These are phyloP conservation scores for Exophiala viscosa DNA, from an alignment of 2,329 filamentous ascomycete species.

Conservation along the genomic window DNA sequence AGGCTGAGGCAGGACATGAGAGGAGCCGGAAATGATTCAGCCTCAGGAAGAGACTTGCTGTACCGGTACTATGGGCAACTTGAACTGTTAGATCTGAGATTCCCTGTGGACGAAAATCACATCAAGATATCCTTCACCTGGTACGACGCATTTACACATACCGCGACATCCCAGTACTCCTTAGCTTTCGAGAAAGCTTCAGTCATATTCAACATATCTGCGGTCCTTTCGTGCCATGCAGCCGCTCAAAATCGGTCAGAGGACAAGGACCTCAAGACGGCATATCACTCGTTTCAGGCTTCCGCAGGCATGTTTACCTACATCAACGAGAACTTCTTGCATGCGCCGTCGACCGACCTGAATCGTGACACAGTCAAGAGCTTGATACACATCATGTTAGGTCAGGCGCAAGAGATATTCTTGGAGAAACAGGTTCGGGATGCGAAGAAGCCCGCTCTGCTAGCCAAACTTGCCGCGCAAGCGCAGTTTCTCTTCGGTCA, in stretches of 20 bases:
- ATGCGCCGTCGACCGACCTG: slow-evolving; percentile 92
- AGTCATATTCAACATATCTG: slow-evolving; percentile 99
- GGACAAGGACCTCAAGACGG: slow-evolving; percentile 88
- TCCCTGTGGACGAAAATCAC: slow-evolving; percentile 96
- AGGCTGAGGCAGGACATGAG: slow-evolving; percentile 96
- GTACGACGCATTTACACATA: slow-evolving; percentile 99
- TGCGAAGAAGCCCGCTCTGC: slow-evolving; percentile 82
- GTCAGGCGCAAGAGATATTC: slow-evolving; percentile 95
- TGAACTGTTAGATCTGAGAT: slow-evolving; percentile 87
- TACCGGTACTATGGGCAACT: slow-evolving; percentile 98
- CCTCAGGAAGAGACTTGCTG: slow-evolving; percentile 83
- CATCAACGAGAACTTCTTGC: slow-evolving; percentile 98
- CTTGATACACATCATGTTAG: slow-evolving; percentile 85
- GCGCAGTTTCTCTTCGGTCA: slow-evolving; percentile 84
- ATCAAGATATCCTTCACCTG: slow-evolving; percentile 99
- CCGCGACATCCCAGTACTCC: slow-evolving; percentile 93
- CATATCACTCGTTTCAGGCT: slow-evolving; percentile 97
- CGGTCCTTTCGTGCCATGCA: slow-evolving; percentile 92
- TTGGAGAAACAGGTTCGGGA: slow-evolving; percentile 93
- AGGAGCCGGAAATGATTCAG: slow-evolving; percentile 93
- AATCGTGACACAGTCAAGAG: slow-evolving; percentile 95
- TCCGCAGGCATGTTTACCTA: slow-evolving; percentile 99
- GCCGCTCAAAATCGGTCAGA: slow-evolving; percentile 88
- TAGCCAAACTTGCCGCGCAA: slow-evolving; percentile 91
- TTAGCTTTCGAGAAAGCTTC: slow-evolving; percentile 97